Base-by-base conservation (phyloP, 306 rosid species). In the Dalbergia cochinchinensis region DNA sequence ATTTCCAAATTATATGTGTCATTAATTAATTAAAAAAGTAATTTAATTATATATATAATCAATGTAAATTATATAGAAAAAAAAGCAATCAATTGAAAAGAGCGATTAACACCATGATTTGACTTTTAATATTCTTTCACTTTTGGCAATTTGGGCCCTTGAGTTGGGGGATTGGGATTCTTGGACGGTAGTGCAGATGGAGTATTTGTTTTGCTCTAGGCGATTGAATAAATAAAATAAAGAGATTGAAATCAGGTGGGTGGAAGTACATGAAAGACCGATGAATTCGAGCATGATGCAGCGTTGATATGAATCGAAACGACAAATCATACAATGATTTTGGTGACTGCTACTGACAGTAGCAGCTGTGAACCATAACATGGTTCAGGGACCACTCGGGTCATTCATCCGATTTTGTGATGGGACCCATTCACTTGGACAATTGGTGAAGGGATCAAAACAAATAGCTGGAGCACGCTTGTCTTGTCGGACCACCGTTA, bases 401-500 rank as follows among this genome's bases (percentile, higher is more conserved):
- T 6, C 26, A 19, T 19, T n/a, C 11, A n/a, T 3, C 62, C 6
- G 57, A 54, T 34, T 7, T 5, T 20, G 6, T 11, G 48, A 85
- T 80, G 90, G 85, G 82, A 59, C 84, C 86, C 47, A 16, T 10
- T 16, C 4, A 18, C 69, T 58, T 53, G 51, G 39, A 19, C 55
- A 4, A 54, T 77, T 41, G 80, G 71, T 8, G 12, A 10, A 2
- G 3, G 26, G 14, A 64, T 45, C 59, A 35, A 69, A 55, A 45
- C 33, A 58, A 18, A 18, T 50, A 65, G 88, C 86, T 83, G 86
- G 75, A 72, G 54, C 55, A 37, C 42, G 11, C 81, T 71, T 81
- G 78, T 62, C 42, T 35, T 73, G 71, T 82, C 84, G 60, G 55
- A 60, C 9, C 37, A 59, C 70, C 78, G 15, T 73, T 5, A n/a